Base-by-base conservation (phyloP, 257 asterid genomes). In the Nyctanthes arbortristis region DNA sequence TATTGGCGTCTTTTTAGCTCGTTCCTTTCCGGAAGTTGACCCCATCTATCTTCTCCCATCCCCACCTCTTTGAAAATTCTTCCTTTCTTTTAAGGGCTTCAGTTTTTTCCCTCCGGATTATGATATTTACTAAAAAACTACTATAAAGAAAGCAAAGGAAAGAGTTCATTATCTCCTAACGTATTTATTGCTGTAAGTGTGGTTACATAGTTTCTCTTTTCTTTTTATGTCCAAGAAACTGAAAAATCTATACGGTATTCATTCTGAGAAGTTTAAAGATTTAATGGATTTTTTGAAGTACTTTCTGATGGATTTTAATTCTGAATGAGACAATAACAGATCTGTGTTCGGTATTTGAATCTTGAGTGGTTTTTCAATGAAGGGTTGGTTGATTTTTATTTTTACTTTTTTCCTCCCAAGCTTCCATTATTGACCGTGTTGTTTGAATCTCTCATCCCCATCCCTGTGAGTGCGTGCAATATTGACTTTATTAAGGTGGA, bases 1-100 rank as follows among this genome's bases (percentile, higher is more conserved):
- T 58, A 81, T 77, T 81, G 79, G 72, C 74, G 73, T 57, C 82
- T 61, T 71, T 55, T 54, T 34, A 5, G 80, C 77, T 66, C 35
- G 72, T 34, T 34, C 25, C 12, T 52, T 3, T 10, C 10, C 54
- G 14, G 31, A 7, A 4, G 72, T 60, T 63, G 80, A 63, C 82
- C 82, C 74, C 73, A 77, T 75, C 63, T 5, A 47, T 54, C 72
- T 73, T 66, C 65, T 37, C 37, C 68, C 36, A 72, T 71, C 80
- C 73, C 66, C 43, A 20, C 39, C 45, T 33, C 71, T 64, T 65
- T 27, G 11, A 52, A 52, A 22, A 0, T 22, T 0, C 27, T 29
- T 27, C 16, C 3, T 33, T 29, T 37, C 3, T 24, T 22, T 1
- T 22, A 29, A 63, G 58, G 29, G 45, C 33, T 12, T 30, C 64